Evolutionary conservation across 768 basidiomycete species (phyloP).

Genomic region (Boletus reticulatus): DNA sequence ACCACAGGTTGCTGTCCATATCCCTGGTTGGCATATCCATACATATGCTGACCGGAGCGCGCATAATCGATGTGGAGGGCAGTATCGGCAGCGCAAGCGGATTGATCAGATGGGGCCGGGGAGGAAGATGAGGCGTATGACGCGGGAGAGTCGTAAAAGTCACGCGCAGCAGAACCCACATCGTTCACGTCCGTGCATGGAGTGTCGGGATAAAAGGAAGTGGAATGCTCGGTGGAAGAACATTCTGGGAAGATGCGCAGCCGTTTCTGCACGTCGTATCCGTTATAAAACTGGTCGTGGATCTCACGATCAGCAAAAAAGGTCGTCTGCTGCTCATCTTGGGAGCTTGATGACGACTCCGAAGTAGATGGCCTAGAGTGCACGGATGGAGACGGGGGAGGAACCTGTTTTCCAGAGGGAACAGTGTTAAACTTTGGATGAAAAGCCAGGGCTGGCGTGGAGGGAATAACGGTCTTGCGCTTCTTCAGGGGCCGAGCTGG

Average conservation of each 20-base stretch:
- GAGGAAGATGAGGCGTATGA: constrained; percentile 24
- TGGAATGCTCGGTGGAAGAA: constrained; percentile 2
- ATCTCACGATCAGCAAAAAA: constrained; percentile 8
- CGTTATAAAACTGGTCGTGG: constrained; percentile 5
- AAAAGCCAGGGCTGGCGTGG: constrained; percentile 20
- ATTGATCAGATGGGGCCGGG: constrained; percentile 24
- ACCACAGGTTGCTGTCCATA: constrained; percentile 7
- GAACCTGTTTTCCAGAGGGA: constrained; percentile 25
- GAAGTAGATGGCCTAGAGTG: constrained; percentile 9
- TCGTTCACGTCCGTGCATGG: constrained; percentile 16
- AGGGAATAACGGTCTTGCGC: constrained; percentile 23
- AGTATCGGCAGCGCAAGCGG: constrained; percentile 15
- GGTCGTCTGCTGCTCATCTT: constrained; percentile 10
- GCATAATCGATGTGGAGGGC: constrained; percentile 1
- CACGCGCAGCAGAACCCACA: constrained; percentile 7
- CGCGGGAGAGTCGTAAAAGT: constrained; percentile 21
- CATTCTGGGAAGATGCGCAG: constrained; percentile 12
- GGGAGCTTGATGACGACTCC: constrained; percentile 6
- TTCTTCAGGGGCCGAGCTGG: constrained; percentile 12
- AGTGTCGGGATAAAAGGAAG: constrained; percentile 8
- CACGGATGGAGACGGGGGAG: constrained; percentile 2
- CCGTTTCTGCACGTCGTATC: constrained; percentile 15
- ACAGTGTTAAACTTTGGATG: constrained; percentile 16
- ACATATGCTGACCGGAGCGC: constrained; percentile 4
- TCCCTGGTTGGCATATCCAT: neutral